Percentiles rank a stretch among this genome's conserved stretches.
phyloP scores from a whole-genome alignment of 148 eudicot genomes.

The Fagopyrum tataricum region DNA sequence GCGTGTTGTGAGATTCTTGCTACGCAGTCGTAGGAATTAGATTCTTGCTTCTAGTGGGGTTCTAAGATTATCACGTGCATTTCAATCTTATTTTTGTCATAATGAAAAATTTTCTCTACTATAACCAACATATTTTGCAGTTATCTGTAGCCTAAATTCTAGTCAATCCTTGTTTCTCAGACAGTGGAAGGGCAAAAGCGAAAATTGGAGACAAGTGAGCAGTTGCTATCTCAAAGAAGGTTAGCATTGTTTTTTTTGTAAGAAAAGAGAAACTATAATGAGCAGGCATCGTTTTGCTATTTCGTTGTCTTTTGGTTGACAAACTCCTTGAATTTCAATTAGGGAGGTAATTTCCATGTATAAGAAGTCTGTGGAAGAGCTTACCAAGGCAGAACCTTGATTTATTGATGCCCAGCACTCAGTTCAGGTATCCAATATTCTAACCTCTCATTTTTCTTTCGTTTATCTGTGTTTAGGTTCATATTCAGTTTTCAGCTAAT shows the following conservation, averaged over 20 bases:
- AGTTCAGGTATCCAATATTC: background rate
- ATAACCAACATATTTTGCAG: background rate
- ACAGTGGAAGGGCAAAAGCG: constrained; percentile 79
- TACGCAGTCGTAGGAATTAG: too few relatives aligned
- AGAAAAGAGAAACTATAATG: too few relatives aligned
- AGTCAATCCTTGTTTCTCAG: background rate
- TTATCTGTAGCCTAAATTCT: background rate
- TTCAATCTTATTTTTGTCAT: too few relatives aligned
- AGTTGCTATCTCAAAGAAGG: constrained; percentile 68
- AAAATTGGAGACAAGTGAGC: constrained; percentile 65
- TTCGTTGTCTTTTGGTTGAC: background rate
- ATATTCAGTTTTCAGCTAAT: background rate
- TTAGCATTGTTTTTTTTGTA: constrained; percentile 15
- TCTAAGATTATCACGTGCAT: too few relatives aligned
- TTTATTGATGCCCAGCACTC: background rate
- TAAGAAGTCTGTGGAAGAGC: constrained; percentile 53
- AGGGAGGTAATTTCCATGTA: constrained; percentile 62
- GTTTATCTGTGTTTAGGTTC: background rate
- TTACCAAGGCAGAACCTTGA: constrained; percentile 44
- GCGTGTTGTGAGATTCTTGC: too few relatives aligned
- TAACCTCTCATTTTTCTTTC: background rate
- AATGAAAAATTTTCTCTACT: background rate
- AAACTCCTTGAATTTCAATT: constrained; percentile 13
- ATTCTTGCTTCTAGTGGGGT: too few relatives aligned
- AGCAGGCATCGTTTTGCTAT: background rate